Evolutionary conservation across 2,329 filamentous ascomycete genomes (phyloP).

Genomic region (Thermothelomyces thermophilus): DNA sequence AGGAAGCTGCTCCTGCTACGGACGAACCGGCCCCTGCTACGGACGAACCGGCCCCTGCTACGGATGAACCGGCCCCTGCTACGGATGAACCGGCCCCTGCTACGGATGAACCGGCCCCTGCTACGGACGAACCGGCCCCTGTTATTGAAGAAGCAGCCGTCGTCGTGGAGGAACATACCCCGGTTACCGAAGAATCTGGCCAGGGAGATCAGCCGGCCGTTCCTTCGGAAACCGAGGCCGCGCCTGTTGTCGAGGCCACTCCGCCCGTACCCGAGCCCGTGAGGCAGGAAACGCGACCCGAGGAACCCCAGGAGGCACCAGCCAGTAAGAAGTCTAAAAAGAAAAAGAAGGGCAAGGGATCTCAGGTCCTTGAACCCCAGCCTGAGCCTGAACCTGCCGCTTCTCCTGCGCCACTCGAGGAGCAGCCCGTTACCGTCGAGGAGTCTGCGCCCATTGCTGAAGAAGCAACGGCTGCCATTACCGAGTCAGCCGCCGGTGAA

Average conservation of each 20-base stretch:
- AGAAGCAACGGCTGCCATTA: not conserved
- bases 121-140: not conserved
- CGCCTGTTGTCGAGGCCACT: too few relatives aligned
- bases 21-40: too few relatives aligned
- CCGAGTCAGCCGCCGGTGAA: not conserved
- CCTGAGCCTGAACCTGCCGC: not conserved
- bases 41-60: not conserved
- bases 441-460: not conserved
- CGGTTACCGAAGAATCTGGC: not conserved
- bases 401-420: not conserved
- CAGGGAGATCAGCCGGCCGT: too few relatives aligned
- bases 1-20: too few relatives aligned
- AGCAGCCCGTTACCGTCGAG: not conserved
- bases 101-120: not conserved
- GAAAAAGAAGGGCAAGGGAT: slow-evolving; percentile 28
- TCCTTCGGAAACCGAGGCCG: too few relatives aligned
- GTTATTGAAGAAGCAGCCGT: not conserved
- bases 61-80: not conserved
- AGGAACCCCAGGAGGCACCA: slow-evolving; percentile 9
- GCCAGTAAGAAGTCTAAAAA: slow-evolving; percentile 26
- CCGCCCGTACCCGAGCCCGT: slow-evolving; percentile 2
- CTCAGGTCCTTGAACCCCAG: not conserved
- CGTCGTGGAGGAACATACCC: not conserved
- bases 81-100: not conserved
- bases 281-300: not conserved